Base-by-base conservation (phyloP, 768 basidiomycete species). In the Zangia roseola region DNA sequence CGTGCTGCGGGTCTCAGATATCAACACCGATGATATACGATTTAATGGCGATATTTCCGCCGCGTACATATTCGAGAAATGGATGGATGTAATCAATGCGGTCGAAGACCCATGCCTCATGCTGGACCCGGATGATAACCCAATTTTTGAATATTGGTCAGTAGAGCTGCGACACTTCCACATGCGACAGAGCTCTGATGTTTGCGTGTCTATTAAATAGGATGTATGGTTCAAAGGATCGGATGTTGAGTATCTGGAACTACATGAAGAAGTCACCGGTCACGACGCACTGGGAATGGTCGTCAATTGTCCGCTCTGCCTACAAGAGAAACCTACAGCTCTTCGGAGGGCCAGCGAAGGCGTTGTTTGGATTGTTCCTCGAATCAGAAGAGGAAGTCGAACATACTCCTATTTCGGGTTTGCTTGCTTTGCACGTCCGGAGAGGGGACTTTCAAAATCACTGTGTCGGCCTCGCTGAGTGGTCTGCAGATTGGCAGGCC, bases 381-480 rank as follows among this genome's bases (percentile, higher is more conserved):
- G n/a, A 24, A 31, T 21, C 19, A 5, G 12, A 3, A 20, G n/a
- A 39, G 26, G 50, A 59, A 43, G 41, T 24, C 14, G 47, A 53
- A 20, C 45, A 42, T 9, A 6, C 45, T 3, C 56, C 60, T 6
- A 62, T 76, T 24, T 55, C 69, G 0, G 75, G 78, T 16, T 65
- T 79, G 1, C 65, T 81, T 5, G 80, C 73, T 4, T 56, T 81
- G 8, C 80, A 81, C 53, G 61, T 81, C 38, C 77, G 79, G 1
- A 67, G 79, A 25, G 79, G 80, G 10, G 79, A 80, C 59, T 81
- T 71, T 53, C 37, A 68, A 33, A 52, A 65, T 5, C 79, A 81
- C 58, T 82, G 80, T 61, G 40, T 47, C 6, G 48, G 64, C 46
- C 68, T 81, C 30, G 65, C 65, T 2, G 51, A 62, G 43, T 71